Evolutionary conservation across 257 asterid genomes (phyloP).

Genomic region (Solanum medicagineum): DNA sequence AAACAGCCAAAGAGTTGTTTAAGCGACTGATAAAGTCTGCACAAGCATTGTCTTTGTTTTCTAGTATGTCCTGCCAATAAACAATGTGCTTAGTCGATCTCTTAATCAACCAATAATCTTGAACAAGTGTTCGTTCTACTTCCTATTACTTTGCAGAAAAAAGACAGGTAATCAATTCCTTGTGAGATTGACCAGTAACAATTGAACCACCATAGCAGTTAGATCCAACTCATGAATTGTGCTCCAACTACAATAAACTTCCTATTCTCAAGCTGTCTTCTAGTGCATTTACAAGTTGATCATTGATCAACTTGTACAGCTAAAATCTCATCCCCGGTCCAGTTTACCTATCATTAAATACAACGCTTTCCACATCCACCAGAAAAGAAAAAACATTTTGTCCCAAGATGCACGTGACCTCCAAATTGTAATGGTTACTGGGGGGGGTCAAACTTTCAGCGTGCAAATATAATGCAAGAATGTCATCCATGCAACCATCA

Average conservation of each 20-base stretch:
- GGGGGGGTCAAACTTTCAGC: neutral
- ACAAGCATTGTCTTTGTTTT: conserved; percentile 54
- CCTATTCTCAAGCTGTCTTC: neutral
- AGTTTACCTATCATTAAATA: neutral
- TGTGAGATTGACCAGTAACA: neutral
- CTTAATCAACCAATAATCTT: neutral
- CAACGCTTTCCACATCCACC: neutral
- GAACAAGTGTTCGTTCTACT: neutral
- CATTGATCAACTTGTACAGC: neutral
- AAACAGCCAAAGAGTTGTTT: conserved; percentile 69
- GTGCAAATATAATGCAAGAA: neutral
- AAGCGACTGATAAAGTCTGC: conserved; percentile 50
- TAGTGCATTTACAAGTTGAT: neutral
- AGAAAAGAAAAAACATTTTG: neutral
- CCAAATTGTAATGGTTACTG: neutral
- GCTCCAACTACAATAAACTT: neutral
- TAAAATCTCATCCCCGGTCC: neutral
- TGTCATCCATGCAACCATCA: neutral
- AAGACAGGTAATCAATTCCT: neutral
- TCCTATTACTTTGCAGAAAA: neutral
- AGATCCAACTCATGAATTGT: neutral
- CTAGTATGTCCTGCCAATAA: conserved; percentile 56
- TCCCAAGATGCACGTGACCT: neutral
- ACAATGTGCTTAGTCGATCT: neutral
- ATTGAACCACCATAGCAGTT: neutral